phyloP scores from a whole-genome alignment of 2,329 filamentous ascomycete genomes.

The Ramichloridium luteum region DNA sequence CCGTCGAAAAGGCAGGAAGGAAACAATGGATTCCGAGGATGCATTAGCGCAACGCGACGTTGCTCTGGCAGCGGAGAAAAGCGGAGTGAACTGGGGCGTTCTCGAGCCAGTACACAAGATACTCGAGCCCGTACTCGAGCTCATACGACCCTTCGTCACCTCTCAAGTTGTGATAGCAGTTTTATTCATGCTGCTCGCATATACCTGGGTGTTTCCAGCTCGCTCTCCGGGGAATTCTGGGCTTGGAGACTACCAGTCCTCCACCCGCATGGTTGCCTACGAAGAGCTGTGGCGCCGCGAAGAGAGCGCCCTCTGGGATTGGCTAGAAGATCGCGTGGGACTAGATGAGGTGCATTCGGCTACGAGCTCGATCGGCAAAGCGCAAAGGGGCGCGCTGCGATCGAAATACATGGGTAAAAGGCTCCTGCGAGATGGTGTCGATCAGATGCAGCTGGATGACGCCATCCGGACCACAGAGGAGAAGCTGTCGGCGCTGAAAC shows the following conservation, averaged over 20 bases:
- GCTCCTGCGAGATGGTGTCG: conserved; percentile 50
- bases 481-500: conserved; percentile 63
- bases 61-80: conserved; percentile 21
- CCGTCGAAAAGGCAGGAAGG: conserved; percentile 38
- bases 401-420: conserved; percentile 17
- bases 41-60: conserved; percentile 26
- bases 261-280: conserved; percentile 68
- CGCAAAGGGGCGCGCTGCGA: conserved; percentile 7
- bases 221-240: conserved; percentile 19
- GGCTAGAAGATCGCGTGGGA: conserved; percentile 77
- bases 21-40: conserved; percentile 33
- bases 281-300: conserved; percentile 86
- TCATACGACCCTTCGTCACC: conserved; percentile 58
- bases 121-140: conserved; percentile 56
- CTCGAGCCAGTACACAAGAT: conserved; percentile 66
- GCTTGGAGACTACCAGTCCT: conserved; percentile 31
- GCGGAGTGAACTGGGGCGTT: conserved; percentile 53
- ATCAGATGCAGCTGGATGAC: conserved; percentile 68
- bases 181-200: conserved; percentile 58
- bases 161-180: conserved; percentile 68
- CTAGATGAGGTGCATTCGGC: conserved; percentile 28
- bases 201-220: conserved; percentile 47
- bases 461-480: conserved; percentile 80
- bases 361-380: conserved; percentile 30
- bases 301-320: conserved; percentile 83